Evolutionary conservation across 2,329 filamentous ascomycete species (phyloP).

Genomic region (Lanzia echinophila): DNA sequence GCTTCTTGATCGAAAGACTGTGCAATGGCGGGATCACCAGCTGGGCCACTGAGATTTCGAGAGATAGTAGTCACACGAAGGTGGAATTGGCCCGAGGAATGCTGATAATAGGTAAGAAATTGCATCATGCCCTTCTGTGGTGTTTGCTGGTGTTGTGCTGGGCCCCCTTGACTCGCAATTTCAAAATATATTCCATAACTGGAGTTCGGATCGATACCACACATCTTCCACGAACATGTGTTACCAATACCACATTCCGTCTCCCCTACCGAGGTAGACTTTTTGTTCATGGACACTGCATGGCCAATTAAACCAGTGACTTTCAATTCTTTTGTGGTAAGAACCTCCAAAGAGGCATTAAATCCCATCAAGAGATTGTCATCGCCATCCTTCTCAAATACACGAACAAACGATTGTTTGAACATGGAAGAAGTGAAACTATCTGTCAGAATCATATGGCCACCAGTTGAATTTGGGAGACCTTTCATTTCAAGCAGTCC

Average conservation of each 20-base stretch:
- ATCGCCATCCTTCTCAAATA: conserved; percentile 94
- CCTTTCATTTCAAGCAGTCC: conserved; percentile 98
- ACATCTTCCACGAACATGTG: conserved; percentile 99
- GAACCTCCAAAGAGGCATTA: conserved; percentile 89
- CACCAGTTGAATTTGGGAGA: conserved; percentile 89
- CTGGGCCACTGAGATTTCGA: conserved; percentile 83
- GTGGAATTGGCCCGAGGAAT: conserved; percentile 93
- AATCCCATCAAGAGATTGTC: conserved; percentile 97
- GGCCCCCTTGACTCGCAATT: conserved; percentile 87
- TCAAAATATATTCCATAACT: conserved; percentile 98
- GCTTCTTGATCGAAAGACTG: conserved; percentile 98
- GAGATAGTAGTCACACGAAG: conserved; percentile 92
- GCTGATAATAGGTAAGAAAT: conserved; percentile 97
- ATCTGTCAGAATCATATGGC: conserved; percentile 96
- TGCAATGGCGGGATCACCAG: conserved; percentile 88
- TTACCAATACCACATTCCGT: conserved; percentile 98
- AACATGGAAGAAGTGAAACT: conserved; percentile 99
- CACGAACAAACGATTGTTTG: conserved; percentile 93
- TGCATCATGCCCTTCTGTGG: conserved; percentile 95
- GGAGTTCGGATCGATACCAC: conserved; percentile 86
- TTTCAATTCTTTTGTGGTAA: conserved; percentile 97
- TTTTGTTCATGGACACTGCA: conserved; percentile 95
- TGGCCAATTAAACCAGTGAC: conserved; percentile 96
- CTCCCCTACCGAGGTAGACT: conserved; percentile 92
- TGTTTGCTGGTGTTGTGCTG: conserved; percentile 75